Conservation (phyloP, 2,329 filamentous ascomycete species). For the Aspergillus eucalypticola region DNA sequence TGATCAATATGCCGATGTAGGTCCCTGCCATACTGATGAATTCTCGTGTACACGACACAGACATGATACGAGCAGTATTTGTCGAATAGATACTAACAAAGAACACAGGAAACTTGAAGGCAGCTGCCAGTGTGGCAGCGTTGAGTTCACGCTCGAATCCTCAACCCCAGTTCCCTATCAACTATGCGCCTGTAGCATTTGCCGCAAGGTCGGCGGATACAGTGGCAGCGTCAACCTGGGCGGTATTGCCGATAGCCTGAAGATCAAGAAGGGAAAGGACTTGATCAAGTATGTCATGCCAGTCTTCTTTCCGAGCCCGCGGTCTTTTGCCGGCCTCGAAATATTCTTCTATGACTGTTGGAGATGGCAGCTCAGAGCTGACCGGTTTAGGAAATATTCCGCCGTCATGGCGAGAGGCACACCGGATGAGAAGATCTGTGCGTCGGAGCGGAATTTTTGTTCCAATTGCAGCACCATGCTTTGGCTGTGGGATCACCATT, state of each 20-base stretch:
- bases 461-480: conserved; percentile 50
- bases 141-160: conserved; percentile 50
- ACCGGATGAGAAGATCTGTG: conserved; percentile 38
- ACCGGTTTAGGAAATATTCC: conserved; percentile 42
- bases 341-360: not conserved
- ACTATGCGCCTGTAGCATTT: conserved; percentile 53
- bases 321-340: not conserved
- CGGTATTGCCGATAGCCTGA: conserved; percentile 44
- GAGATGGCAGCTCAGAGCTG: not conserved
- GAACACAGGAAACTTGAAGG: conserved; percentile 48
- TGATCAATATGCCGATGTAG: conserved; percentile 4
- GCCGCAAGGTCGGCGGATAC: conserved; percentile 50
- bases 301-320: no score
- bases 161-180: conserved; percentile 52
- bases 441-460: conserved; percentile 51
- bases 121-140: conserved; percentile 51
- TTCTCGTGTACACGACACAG: not conserved
- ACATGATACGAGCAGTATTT: no score
- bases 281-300: conserved; percentile 44
- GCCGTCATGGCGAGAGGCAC: conserved; percentile 48
- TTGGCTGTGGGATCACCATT: conserved; percentile 50
- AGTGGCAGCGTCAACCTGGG: conserved; percentile 50
- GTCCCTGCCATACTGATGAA: not conserved
- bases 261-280: conserved; percentile 45
- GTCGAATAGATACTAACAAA: conserved; percentile 9